Evolutionary conservation across 108 stramenopile species (phyloP).

Genomic region (Skeletonema tropicum): DNA sequence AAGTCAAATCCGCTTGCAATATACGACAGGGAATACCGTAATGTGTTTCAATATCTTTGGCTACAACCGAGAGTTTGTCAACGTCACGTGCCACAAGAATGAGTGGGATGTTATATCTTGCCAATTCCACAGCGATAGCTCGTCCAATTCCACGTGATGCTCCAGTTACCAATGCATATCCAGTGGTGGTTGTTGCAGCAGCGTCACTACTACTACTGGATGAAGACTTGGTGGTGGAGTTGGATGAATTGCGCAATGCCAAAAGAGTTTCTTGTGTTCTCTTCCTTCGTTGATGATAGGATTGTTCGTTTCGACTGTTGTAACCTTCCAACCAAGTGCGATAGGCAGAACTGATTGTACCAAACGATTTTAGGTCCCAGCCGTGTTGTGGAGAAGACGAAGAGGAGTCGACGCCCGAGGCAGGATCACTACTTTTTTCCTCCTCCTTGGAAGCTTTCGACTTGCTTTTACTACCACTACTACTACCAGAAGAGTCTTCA

Average conservation of each 20-base stretch:
- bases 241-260: slow-evolving; percentile 33
- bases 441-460: slow-evolving; percentile 13
- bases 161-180: slow-evolving; percentile 85
- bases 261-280: slow-evolving; percentile 51
- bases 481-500: neutral
- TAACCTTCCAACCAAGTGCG: slow-evolving; percentile 43
- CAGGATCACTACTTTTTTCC: neutral
- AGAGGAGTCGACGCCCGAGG: neutral
- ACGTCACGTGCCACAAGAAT: slow-evolving; percentile 83
- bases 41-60: slow-evolving; percentile 79
- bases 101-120: slow-evolving; percentile 81
- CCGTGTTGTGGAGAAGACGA: slow-evolving; percentile 9
- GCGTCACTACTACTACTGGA: slow-evolving; percentile 18
- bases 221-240: slow-evolving; percentile 5
- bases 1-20: slow-evolving; percentile 72
- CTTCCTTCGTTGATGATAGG: slow-evolving; percentile 29
- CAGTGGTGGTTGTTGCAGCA: slow-evolving; percentile 29
- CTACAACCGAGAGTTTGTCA: slow-evolving; percentile 56
- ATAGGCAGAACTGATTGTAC: slow-evolving; percentile 40
- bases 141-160: slow-evolving; percentile 84
- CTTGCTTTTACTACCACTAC: slow-evolving; percentile 1
- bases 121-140: slow-evolving; percentile 84
- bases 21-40: slow-evolving; percentile 83
- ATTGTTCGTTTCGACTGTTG: slow-evolving; percentile 16
- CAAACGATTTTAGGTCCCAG: slow-evolving; percentile 52